These are phyloP conservation scores for Geotrichum bryndzae DNA, from an alignment of 1,139 yeast genomes.

Conservation along the genomic window DNA sequence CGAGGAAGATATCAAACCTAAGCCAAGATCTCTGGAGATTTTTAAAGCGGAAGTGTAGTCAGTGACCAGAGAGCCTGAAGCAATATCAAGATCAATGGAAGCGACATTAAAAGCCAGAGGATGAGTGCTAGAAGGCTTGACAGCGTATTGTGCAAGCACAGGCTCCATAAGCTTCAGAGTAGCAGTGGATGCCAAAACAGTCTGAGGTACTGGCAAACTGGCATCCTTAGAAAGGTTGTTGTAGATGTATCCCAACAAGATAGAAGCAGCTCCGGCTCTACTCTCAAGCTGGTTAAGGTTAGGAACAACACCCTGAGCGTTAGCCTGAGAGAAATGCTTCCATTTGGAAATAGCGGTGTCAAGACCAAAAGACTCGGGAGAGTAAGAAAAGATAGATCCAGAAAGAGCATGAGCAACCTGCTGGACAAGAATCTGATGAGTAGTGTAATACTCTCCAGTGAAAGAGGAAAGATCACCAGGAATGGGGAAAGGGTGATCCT, in stretches of 20 bases:
- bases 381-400: conserved; percentile 63
- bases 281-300: conserved; percentile 59
- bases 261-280: conserved; percentile 78
- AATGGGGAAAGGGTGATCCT: conserved; percentile 21
- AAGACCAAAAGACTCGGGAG: conserved; percentile 55
- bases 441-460: conserved; percentile 30
- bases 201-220: conserved; percentile 26
- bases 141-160: conserved; percentile 40
- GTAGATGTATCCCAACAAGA: conserved; percentile 66
- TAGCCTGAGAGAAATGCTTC: conserved; percentile 44
- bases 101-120: conserved; percentile 62
- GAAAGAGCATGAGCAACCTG: conserved; percentile 62
- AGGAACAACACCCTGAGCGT: conserved; percentile 54
- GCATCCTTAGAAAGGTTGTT: conserved; percentile 23
- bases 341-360: conserved; percentile 59
- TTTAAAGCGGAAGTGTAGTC: conserved; percentile 63
- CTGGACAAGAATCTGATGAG: conserved; percentile 60
- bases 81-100: conserved; percentile 61
- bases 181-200: conserved; percentile 60
- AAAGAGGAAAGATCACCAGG: conserved; percentile 25
- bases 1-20: conserved; percentile 69
- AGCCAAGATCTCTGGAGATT: conserved; percentile 58
- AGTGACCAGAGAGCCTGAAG: conserved; percentile 48
- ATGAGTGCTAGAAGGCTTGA: conserved; percentile 28
- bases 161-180: conserved; percentile 66